Evolutionary conservation across 805 yeast genomes (phyloP), one percentile per base, ranked within the genome.

Genomic region (Spencermartinsiella europaea): DNA sequence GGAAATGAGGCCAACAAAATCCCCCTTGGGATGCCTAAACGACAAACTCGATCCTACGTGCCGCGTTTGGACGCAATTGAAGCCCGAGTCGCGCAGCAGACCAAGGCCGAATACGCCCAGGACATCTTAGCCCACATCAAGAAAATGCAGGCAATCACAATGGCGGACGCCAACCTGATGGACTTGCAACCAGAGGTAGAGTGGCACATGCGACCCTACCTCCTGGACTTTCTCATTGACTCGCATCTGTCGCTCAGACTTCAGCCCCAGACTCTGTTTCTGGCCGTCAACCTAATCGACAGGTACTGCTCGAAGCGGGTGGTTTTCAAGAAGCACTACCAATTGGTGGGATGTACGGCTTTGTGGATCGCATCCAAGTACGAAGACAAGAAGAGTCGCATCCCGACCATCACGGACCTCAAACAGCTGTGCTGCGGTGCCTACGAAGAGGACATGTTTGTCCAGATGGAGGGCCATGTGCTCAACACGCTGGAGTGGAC

Each of bases 361-460:
- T 70, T 91, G 22, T 91, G 97, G 97, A 76, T 91, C 22, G 88
- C 96, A 2, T 81, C 96, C 20, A 91, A 91, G 65, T 74, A 81
- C 14, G 79, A 77, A 58, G 87, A 87, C 51, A 81, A 82, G 62
- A 76, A 93, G 61, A 79, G 80, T 49, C 73, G 89, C 56, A 77
- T 84, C 40, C 95, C 95, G 37, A 77, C 87, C 54, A 72, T 85
- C 43, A 71, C 75, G 22, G 95, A 87, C 59, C 72, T 87, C 46
- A 79, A 83, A 47, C 79, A 75, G 55, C 71, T 85, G 57, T 85
- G 95, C 67, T 85, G 85, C 39, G 73, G 74, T 47, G 74, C 75
- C 8, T 82, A 81, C 58, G 79, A 78, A 49, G 81, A 76, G 51
- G 73, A 74, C 16, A 73, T 79, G 76, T 79, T 79, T 56, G 66